phyloP scores from a whole-genome alignment of 345 rosid genomes.

The Gynandropsis gynandra region DNA sequence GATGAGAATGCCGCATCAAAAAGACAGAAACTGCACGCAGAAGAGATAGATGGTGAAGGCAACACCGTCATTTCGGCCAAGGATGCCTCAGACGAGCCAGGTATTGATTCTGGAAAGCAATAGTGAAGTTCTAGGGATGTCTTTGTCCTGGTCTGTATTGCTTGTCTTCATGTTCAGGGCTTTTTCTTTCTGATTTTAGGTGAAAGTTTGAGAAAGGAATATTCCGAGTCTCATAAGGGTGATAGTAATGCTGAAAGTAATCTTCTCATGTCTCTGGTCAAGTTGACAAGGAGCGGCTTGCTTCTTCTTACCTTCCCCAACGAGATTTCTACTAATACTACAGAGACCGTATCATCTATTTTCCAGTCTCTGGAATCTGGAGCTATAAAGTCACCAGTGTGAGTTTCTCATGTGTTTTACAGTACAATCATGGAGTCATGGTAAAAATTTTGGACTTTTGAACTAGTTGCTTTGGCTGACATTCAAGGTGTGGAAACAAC shows the following conservation, averaged over 20 bases:
- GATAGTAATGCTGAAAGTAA: constrained; percentile 25
- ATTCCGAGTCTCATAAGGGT: constrained; percentile 20
- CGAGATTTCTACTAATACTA: constrained; percentile 36
- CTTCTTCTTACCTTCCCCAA: constrained; percentile 55
- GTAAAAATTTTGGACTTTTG: constrained; percentile 14
- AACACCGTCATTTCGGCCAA: constrained; percentile 9
- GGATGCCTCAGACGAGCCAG: constrained; percentile 29
- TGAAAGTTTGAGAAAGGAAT: constrained; percentile 22
- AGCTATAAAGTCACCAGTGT: constrained; percentile 55
- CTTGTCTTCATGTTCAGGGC: background rate
- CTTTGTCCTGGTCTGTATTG: background rate
- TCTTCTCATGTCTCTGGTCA: constrained; percentile 66
- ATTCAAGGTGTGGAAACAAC: background rate
- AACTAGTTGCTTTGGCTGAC: background rate
- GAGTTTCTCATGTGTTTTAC: constrained; percentile 26
- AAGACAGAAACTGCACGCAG: constrained; percentile 44
- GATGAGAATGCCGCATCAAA: constrained; percentile 27
- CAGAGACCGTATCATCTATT: constrained; percentile 42
- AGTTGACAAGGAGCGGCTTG: constrained; percentile 79
- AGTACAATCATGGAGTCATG: background rate
- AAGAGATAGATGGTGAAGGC: constrained; percentile 22
- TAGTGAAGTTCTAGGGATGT: constrained; percentile 10
- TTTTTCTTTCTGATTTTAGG: constrained; percentile 28
- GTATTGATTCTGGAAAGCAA: constrained; percentile 25
- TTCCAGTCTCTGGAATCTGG: constrained; percentile 49